Conservation (phyloP, 1,139 yeast genomes). For the Yamadazyma sp. region DNA sequence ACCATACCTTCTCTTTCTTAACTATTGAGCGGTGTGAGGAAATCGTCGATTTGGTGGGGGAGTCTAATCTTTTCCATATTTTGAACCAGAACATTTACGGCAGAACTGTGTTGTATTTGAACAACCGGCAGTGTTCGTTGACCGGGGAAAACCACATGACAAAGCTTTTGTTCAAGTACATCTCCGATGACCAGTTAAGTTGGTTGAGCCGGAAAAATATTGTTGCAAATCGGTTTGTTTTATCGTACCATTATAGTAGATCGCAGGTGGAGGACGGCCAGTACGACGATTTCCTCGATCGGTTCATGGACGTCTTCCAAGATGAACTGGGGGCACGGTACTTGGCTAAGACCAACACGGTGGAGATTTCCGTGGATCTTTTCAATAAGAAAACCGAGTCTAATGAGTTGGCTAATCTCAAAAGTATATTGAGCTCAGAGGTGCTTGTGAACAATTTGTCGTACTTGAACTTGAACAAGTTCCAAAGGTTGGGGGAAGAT, state of each 20-base stretch:
- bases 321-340: constrained; percentile 1
- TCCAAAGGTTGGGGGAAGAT: constrained; percentile 13
- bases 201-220: constrained; percentile 3
- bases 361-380: constrained; percentile 18
- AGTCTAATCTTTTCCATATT: neutral
- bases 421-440: constrained; percentile 8
- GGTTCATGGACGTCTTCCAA: constrained; percentile 6
- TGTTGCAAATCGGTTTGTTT: constrained; percentile 16
- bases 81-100: constrained; percentile 14
- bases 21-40: constrained; percentile 15
- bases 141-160: constrained; percentile 6
- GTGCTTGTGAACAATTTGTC: constrained; percentile 12
- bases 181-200: constrained; percentile 9
- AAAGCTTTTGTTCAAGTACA: constrained; percentile 13
- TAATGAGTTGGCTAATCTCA: constrained; percentile 9
- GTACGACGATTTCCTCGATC: constrained; percentile 8
- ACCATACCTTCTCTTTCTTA: constrained; percentile 15
- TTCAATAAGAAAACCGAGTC: constrained; percentile 14
- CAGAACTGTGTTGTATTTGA: constrained; percentile 13
- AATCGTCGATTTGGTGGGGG: constrained; percentile 2
- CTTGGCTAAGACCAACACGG: constrained; percentile 8
- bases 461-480: constrained; percentile 16
- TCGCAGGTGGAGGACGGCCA: constrained; percentile 7
- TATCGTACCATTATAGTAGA: constrained; percentile 14
- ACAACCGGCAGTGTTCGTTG: constrained; percentile 6